Evolutionary conservation across 2,329 filamentous ascomycete species (phyloP), one percentile per base, ranked within the genome.

Genomic region (Fusarium temperatum): DNA sequence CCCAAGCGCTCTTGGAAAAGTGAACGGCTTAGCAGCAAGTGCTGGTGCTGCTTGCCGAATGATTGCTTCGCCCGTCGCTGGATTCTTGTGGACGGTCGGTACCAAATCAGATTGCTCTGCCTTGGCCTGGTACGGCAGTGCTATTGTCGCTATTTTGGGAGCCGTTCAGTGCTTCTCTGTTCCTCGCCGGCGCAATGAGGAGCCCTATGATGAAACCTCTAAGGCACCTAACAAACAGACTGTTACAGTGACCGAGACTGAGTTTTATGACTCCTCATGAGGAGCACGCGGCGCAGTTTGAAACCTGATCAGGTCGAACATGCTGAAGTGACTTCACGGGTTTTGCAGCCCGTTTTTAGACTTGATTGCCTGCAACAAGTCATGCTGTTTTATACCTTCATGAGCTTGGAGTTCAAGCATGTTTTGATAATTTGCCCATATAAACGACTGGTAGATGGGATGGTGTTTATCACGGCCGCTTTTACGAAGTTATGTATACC

Each of bases 11-110:
- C 83, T 92, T 44, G 91, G 91, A 58, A 90, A 87, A 75, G 88
- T 93, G 75, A 93, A 93, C 69, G 91, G 91, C 9, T 81, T 92
- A 48, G 90, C 90, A 28, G 90, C 91, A 57, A 91, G 89, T 65
- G 90, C 89, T 6, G 90, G 90, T 32, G 90, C 90, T 12, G 90
- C 89, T 12, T 93, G 90, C 76, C 86, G 92, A 63, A 94, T 93
- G 81, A 82, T 92, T 17, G 90, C 91, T 0, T 91, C 91, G 11
- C 91, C 91, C 0, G 79, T 92, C 22, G 88, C 89, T 5, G 91
- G 91, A 6, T 91, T 88, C 70, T 81, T 92, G 7, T 93, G 92
- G 80, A 86, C 88, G 0, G 78, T 89, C n/a, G 90, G 90, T 28
- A 87, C 86, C 74, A 86, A 84, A 72, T 84, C 89, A 51, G 85